A percentile compares a stretch with the other conserved stretches of the same genome.
These are phyloP conservation scores for Brassica juncea DNA, from an alignment of 345 rosid species.

Conservation along the genomic window DNA sequence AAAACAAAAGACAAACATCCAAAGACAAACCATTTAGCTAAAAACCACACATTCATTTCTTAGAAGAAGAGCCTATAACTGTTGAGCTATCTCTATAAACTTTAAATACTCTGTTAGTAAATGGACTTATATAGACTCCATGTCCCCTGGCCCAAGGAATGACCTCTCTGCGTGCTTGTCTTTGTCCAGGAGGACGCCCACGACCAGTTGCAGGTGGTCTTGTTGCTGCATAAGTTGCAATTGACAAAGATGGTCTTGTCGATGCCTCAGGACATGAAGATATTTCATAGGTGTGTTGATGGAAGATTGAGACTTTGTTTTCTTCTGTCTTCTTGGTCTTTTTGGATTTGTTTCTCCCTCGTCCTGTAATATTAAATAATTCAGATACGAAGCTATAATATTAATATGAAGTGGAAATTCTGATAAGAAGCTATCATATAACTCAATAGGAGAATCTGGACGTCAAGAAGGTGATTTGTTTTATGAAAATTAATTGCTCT, in stretches of 20 bases:
- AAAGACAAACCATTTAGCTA: not conserved
- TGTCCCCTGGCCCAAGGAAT: not conserved
- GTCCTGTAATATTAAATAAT: too few species aligned
- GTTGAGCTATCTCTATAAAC: not conserved
- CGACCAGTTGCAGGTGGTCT: not conserved
- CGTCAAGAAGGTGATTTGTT: not conserved
- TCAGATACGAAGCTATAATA: too few species aligned
- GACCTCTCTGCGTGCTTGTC: not conserved
- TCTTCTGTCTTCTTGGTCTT: too few species aligned
- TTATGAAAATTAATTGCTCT: not conserved
- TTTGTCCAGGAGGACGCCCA: not conserved
- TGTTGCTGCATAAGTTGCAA: not conserved
- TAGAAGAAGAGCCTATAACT: not conserved
- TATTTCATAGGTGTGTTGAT: too few species aligned
- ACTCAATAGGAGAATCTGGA: not conserved
- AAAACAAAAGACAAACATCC: not conserved
- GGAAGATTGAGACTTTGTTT: too few species aligned
- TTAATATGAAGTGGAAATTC: too few species aligned
- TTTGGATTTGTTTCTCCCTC: too few species aligned
- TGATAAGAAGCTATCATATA: too few species aligned
- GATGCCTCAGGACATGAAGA: not conserved
- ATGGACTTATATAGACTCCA: not conserved
- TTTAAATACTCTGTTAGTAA: not conserved
- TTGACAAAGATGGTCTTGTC: not conserved
- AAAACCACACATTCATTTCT: not conserved